Base-by-base conservation (phyloP, 768 basidiomycete species). In the Amanita thiersii region DNA sequence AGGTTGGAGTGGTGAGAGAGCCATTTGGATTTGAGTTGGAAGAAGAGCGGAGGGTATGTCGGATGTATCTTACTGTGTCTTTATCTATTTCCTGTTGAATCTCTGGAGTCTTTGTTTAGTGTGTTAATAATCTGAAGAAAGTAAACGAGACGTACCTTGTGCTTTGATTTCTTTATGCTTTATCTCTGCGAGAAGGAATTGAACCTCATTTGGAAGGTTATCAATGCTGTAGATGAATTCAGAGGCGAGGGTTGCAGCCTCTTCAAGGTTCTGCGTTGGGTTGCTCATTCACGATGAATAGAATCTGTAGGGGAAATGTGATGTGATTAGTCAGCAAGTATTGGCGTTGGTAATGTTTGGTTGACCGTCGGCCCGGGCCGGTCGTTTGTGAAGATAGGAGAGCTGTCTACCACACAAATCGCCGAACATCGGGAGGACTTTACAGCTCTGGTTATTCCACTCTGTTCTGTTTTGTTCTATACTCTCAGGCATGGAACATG, bases 211-310 rank as follows among this genome's bases (percentile, higher is more conserved):
- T 1, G 75, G 75, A 7, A 77, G 54, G 52, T 75, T 75, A 44
- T 77, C 74, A 31, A 76, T 60, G 51, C 75, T 74, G 56, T 75
- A 74, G 33, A 77, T 72, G 56, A 72, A 77, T 54, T 77, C 75
- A 1, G 70, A 65, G 11, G 72, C 72, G 25, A 77, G 61, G 38
- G 65, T 70, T 1, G 71, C 66, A 0, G 73, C 75, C 51, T 77
- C 75, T 50, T 77, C 75, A 25, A 69, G 47, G 48, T 69, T 70
- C 40, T 68, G 68, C n/a, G 40, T 23, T 17, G 30, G 12, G 6
- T 6, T 32, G 18, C 20, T 32, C 7, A 15, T 42, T n/a, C n/a
- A n/a, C n/a, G n/a, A n/a, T n/a, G n/a, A n/a, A n/a, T n/a, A n/a
- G n/a, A n/a, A n/a, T n/a, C n/a, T n/a, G n/a, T n/a, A n/a, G n/a